Evolutionary conservation across 2,329 filamentous ascomycete species (phyloP), one percentile per base, ranked within the genome.

Genomic region (Pyricularia grisea): DNA sequence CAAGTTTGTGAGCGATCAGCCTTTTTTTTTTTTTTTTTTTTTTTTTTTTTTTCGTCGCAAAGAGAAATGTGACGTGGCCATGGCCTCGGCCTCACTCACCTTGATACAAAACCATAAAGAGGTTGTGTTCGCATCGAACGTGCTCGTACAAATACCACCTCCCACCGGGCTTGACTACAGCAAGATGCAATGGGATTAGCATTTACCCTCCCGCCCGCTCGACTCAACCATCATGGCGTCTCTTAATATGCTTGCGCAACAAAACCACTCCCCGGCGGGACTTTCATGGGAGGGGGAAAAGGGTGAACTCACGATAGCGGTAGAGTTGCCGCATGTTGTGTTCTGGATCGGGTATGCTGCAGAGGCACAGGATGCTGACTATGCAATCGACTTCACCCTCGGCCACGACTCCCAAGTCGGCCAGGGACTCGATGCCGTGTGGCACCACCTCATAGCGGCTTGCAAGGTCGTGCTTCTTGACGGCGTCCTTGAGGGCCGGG

Each of bases 141-240:
- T 90, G 88, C 78, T 90, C 88, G 72, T 84, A 89, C 0, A 87
- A 81, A 71, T 88, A 87, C 87, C 87, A 89, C 55, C 83, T 78
- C 0, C 88, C 88, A 5, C 88, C 88, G 5, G 85, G 83, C 77
- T 87, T 88, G 70, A 90, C 58, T 61, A 12, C 27, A 11, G 12
- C 23, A 23, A 27, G 17, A 10, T 27, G n/a, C 10, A n/a, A 27
- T 9, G 12, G 55, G 12, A 60, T n/a, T 12, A 60, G 7, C n/a
- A 61, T 14, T 12, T 27, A 9, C 25, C n/a, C 23, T 9, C 33
- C 33, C 7, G 4, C 30, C 30, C 30, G 3, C 30, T 14, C 33
- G 2, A 12, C 42, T 50, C 3, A 7, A 9, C 42, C 1, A 7
- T 50, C 42, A n/a, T 9, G 42, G 42, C 42, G 20, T 2, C 42